Percentiles rank a stretch among this genome's conserved stretches.
Conservation (phyloP, 768 basidiomycete genomes). For the Hydnomerulius pinastri region DNA sequence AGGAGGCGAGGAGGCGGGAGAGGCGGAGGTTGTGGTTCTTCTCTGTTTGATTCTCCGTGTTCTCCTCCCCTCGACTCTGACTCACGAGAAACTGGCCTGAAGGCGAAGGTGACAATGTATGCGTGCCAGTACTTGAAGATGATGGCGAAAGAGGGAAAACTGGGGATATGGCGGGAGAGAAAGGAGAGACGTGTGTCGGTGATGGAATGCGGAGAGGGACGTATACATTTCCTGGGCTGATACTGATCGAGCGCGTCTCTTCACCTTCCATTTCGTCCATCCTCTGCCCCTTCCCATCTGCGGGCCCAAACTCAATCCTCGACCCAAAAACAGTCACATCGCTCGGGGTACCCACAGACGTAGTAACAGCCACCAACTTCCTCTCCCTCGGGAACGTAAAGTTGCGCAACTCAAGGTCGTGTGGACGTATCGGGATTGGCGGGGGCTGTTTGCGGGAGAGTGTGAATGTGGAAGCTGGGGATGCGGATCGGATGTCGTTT, state of each 20-base stretch:
- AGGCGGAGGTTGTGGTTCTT: slow-evolving; percentile 5
- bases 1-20: slow-evolving; percentile 25
- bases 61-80: too few species aligned
- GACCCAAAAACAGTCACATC: slow-evolving; percentile 20
- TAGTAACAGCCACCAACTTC: slow-evolving; percentile 19
- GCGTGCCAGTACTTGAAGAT: neutral
- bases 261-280: neutral
- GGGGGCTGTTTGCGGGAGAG: neutral
- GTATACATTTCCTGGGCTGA: neutral
- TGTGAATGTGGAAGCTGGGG: neutral
- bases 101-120: slow-evolving; percentile 14
- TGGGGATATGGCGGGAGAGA: slow-evolving; percentile 19
- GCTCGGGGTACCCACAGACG: slow-evolving; percentile 18
- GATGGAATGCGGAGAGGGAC: slow-evolving; percentile 19
- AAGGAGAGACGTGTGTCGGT: slow-evolving; percentile 22
- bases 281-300: neutral
- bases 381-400: slow-evolving; percentile 8
- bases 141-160: slow-evolving; percentile 2
- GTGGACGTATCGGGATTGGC: slow-evolving; percentile 4
- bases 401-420: slow-evolving; percentile 13
- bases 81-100: slow-evolving; percentile 17
- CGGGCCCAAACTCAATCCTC: slow-evolving; percentile 1
- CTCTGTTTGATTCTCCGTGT: neutral
- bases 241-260: neutral
- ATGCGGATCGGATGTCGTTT: slow-evolving; percentile 23